These are phyloP conservation scores for Anisogramma anomala DNA, from an alignment of 2,329 filamentous ascomycete species.

Conservation along the genomic window DNA sequence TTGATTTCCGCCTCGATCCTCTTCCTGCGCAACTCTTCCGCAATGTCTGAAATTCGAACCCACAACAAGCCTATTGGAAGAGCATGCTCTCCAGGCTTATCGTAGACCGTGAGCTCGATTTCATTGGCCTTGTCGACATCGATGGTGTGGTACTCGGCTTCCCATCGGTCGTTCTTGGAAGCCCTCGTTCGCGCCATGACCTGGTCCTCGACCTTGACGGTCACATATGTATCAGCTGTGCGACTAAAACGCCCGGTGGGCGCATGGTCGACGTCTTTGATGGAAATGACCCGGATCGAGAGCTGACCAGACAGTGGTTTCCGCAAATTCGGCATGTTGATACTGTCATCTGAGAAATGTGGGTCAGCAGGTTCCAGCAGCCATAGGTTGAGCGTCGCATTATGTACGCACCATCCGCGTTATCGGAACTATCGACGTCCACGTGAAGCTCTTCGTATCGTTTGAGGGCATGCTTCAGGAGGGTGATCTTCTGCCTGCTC, in stretches of 20 bases:
- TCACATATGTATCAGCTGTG: constrained; percentile 87
- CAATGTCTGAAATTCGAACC: constrained; percentile 93
- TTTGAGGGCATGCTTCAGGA: constrained; percentile 90
- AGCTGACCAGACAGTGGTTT: constrained; percentile 93
- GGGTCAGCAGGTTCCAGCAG: constrained; percentile 19
- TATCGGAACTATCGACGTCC: constrained; percentile 71
- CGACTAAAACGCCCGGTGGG: constrained; percentile 73
- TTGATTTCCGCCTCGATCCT: constrained; percentile 95
- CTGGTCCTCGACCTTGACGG: constrained; percentile 92
- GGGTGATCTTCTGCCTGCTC: constrained; percentile 94
- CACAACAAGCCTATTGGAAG: constrained; percentile 91
- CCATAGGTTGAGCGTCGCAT: background rate
- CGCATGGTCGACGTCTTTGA: constrained; percentile 91
- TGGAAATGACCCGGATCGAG: constrained; percentile 71
- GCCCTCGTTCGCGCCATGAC: constrained; percentile 79
- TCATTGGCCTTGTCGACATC: constrained; percentile 98
- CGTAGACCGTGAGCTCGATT: constrained; percentile 94
- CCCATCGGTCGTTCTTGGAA: constrained; percentile 80
- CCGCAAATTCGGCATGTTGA: constrained; percentile 87
- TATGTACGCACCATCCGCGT: constrained; percentile 58
- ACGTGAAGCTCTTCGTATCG: constrained; percentile 96
- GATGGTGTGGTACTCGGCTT: constrained; percentile 80
- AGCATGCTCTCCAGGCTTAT: constrained; percentile 82
- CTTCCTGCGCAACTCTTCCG: constrained; percentile 93
- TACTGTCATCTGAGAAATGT: constrained; percentile 65